Conservation (phyloP, 2,329 filamentous ascomycete genomes). For the Aquanectria penicillioides region DNA sequence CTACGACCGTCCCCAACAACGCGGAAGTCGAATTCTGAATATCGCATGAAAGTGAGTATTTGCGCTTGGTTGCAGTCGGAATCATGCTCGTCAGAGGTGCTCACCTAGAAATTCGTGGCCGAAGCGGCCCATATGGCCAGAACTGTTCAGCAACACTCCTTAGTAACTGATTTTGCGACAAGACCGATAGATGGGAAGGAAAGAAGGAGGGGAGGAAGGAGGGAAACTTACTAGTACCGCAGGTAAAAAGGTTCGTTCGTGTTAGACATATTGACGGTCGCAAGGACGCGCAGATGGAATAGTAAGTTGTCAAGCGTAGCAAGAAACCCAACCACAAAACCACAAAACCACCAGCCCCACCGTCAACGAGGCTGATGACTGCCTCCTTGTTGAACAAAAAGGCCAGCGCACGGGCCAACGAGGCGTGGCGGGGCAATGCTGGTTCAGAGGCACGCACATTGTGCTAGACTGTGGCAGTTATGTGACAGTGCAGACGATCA, state of each 20-base stretch:
- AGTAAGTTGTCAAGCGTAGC: constrained; percentile 2
- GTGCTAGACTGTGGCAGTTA: constrained; percentile 5
- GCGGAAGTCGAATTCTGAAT: constrained; percentile 91
- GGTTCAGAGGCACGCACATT: constrained; percentile 20
- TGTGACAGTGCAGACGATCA: constrained; percentile 38
- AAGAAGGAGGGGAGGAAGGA: neutral
- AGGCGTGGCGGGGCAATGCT: constrained; percentile 35
- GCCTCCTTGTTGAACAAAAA: constrained; percentile 30
- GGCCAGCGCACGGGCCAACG: constrained; percentile 33
- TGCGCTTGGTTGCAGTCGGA: neutral
- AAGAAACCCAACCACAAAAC: constrained; percentile 17
- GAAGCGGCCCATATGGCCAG: constrained; percentile 95
- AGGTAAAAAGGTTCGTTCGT: constrained; percentile 90
- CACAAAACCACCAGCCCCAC: constrained; percentile 1
- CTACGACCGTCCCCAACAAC: constrained; percentile 92
- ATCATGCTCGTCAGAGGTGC: constrained; percentile 6
- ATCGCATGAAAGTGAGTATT: constrained; percentile 19
- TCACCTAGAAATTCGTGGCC: constrained; percentile 96
- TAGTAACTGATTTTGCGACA: constrained; percentile 14
- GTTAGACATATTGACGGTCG: constrained; percentile 65
- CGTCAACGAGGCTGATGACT: constrained; percentile 40
- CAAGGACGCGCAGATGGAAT: no score
- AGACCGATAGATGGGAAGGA: neutral
- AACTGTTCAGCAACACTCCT: constrained; percentile 64
- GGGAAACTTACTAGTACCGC: constrained; percentile 85